Conservation (phyloP, 345 rosid genomes). For the Boechera stricta region DNA sequence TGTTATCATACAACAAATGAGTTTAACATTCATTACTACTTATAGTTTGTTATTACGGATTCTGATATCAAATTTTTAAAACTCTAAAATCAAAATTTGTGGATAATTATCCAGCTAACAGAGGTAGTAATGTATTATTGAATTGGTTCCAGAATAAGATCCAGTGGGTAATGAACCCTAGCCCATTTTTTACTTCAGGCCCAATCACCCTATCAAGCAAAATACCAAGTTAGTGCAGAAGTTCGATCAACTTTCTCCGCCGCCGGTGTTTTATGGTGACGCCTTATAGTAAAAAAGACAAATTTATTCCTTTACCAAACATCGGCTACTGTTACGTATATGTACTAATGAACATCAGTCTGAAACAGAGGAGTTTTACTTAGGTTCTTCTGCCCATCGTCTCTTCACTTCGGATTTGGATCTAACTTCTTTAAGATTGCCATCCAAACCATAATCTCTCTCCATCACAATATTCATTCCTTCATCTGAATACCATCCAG, state of each 20-base stretch:
- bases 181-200: slow-evolving; percentile 6
- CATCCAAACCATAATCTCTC: slow-evolving; percentile 83
- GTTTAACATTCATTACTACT: not conserved
- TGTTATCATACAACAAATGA: not conserved
- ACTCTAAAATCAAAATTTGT: not conserved
- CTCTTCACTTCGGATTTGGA: slow-evolving; percentile 83
- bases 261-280: not conserved
- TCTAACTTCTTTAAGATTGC: slow-evolving; percentile 81
- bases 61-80: not conserved
- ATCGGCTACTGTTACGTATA: slow-evolving; percentile 14
- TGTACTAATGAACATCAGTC: slow-evolving; percentile 18
- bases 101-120: not conserved
- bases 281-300: not conserved
- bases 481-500: slow-evolving; percentile 92
- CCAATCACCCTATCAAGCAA: not conserved
- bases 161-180: slow-evolving; percentile 2
- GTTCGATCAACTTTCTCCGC: not conserved
- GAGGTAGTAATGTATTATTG: not conserved
- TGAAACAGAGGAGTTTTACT: slow-evolving; percentile 31
- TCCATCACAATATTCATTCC: slow-evolving; percentile 94
- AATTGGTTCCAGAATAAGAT: not conserved
- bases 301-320: slow-evolving; percentile 16
- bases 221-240: not conserved
- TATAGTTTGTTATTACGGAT: not conserved
- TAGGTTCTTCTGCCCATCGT: slow-evolving; percentile 55